Conservation (phyloP, 169 alveolate genomes). For the Eimeria maxima region DNA sequence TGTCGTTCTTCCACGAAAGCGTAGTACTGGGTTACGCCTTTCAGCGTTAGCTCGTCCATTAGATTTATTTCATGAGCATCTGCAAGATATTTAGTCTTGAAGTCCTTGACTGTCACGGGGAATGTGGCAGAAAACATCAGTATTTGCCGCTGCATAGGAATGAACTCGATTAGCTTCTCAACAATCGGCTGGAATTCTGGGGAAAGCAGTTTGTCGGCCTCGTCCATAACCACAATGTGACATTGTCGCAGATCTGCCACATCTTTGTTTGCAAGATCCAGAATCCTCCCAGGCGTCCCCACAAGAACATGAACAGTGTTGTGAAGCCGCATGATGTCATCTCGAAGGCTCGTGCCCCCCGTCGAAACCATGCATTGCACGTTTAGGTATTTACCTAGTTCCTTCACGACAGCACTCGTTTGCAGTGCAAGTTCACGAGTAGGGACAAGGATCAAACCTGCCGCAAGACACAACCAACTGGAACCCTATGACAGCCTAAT, state of each 20-base stretch:
- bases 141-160: slow-evolving; percentile 96
- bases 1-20: slow-evolving; percentile 99
- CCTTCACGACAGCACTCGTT: slow-evolving; percentile 97
- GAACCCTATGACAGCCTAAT: neutral
- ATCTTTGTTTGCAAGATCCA: slow-evolving; percentile 97
- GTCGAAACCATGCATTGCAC: slow-evolving; percentile 99
- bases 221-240: slow-evolving; percentile 97
- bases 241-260: slow-evolving; percentile 95
- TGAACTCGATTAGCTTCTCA: slow-evolving; percentile 96
- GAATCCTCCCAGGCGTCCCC: slow-evolving; percentile 99
- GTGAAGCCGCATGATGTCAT: slow-evolving; percentile 97
- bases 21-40: slow-evolving; percentile 99
- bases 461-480: neutral
- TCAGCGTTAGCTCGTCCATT: slow-evolving; percentile 99
- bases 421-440: slow-evolving; percentile 98
- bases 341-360: slow-evolving; percentile 99
- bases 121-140: slow-evolving; percentile 99
- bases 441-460: slow-evolving; percentile 97
- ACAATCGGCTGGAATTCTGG: slow-evolving; percentile 98
- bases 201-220: slow-evolving; percentile 99
- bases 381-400: slow-evolving; percentile 97
- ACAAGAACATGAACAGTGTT: slow-evolving; percentile 98
- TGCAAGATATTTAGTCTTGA: slow-evolving; percentile 97
- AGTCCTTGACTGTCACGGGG: slow-evolving; percentile 98
- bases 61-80: slow-evolving; percentile 98